Conservation (phyloP, 371 early-diverging fungal genomes). For the Rhizopus sp. region DNA sequence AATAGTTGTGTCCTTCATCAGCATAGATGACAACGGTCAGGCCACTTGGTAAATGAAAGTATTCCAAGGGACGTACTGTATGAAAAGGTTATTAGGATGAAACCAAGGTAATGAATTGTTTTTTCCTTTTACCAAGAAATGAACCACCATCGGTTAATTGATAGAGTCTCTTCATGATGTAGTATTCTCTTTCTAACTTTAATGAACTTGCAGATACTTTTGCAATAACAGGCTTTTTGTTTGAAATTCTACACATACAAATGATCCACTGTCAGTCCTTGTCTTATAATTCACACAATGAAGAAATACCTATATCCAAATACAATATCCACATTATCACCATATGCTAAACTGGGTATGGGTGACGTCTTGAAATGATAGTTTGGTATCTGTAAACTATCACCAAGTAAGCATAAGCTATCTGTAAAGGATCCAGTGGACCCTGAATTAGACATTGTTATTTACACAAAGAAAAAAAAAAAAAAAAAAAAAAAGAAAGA, state of each 20-base stretch:
- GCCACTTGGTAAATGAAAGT: slow-evolving; percentile 37
- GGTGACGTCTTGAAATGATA: slow-evolving; percentile 43
- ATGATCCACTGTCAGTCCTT: not conserved
- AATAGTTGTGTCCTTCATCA: slow-evolving; percentile 37
- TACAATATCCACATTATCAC: slow-evolving; percentile 41
- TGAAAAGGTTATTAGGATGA: not conserved
- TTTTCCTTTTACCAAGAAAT: slow-evolving; percentile 31
- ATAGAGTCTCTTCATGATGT: slow-evolving; percentile 42
- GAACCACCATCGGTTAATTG: slow-evolving; percentile 36
- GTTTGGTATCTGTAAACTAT: slow-evolving; percentile 39
- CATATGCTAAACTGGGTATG: slow-evolving; percentile 34
- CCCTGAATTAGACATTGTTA: slow-evolving; percentile 37
- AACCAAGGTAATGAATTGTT: not conserved
- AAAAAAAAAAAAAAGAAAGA: slow-evolving; percentile 7
- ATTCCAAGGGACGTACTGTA: slow-evolving; percentile 44
- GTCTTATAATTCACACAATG: not conserved
- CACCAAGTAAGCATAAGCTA: slow-evolving; percentile 22
- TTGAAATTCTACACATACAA: slow-evolving; percentile 28
- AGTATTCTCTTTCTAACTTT: slow-evolving; percentile 44
- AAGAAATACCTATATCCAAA: slow-evolving; percentile 39
- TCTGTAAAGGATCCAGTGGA: slow-evolving; percentile 39
- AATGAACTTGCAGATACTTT: slow-evolving; percentile 44
- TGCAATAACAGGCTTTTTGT: slow-evolving; percentile 40
- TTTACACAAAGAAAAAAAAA: not conserved
- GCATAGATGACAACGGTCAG: slow-evolving; percentile 39